A percentile compares a stretch with the other conserved stretches of the same genome.
Evolutionary conservation across 306 rosid species (phyloP).

Genomic region (Abrus pulchellus): DNA sequence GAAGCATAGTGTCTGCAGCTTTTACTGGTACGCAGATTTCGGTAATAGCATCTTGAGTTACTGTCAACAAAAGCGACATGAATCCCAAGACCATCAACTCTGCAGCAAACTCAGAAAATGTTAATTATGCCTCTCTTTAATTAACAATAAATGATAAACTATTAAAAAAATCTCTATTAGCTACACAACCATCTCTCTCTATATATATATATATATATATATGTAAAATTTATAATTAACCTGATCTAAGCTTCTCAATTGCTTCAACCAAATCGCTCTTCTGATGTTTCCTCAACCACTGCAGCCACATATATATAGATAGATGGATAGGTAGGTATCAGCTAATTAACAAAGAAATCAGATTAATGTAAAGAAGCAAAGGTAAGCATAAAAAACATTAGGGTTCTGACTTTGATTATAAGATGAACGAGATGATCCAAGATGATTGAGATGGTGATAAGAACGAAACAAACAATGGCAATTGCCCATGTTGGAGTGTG

Average conservation of each 20-base stretch:
- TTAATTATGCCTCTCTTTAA: background rate
- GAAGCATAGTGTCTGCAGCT: slow-evolving; percentile 36
- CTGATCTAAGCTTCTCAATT: slow-evolving; percentile 31
- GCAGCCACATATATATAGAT: background rate
- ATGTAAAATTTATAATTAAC: background rate
- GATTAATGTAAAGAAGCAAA: background rate
- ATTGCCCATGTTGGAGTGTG: slow-evolving; percentile 16
- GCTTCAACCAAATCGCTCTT: slow-evolving; percentile 35
- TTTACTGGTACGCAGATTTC: slow-evolving; percentile 31
- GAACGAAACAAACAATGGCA: slow-evolving; percentile 20
- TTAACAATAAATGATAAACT: background rate
- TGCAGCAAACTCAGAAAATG: background rate
- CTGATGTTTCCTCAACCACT: slow-evolving; percentile 33
- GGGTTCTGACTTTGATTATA: slow-evolving; percentile 4
- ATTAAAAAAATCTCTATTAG: too few relatives aligned
- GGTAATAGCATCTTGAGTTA: slow-evolving; percentile 1
- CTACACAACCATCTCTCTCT: too few relatives aligned
- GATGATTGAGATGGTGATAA: slow-evolving; percentile 26
- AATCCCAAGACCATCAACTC: slow-evolving; percentile 36
- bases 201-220: too few relatives aligned
- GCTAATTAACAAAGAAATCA: background rate
- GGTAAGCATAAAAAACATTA: slow-evolving; percentile 1
- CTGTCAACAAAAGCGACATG: slow-evolving; percentile 33
- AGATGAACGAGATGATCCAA: slow-evolving; percentile 38
- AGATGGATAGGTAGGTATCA: background rate